A percentile compares a stretch with the other conserved stretches of the same genome.
Evolutionary conservation across 371 early-diverging fungal species (phyloP).

Genomic region (Mortierella sp.): DNA sequence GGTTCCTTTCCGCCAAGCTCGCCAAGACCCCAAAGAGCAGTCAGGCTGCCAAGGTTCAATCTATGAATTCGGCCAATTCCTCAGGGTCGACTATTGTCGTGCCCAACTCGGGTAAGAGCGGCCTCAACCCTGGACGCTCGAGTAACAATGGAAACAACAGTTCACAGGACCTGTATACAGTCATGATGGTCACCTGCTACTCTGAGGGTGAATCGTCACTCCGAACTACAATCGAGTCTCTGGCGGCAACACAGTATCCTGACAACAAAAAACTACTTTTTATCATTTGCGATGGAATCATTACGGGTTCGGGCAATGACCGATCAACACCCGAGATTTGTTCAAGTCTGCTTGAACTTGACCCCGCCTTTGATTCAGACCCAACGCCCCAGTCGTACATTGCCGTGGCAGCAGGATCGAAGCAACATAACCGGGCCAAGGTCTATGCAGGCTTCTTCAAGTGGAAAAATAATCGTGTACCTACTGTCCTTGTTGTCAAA

Average conservation of each 20-base stretch:
- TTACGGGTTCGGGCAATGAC: constrained; percentile 81
- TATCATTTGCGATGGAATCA: constrained; percentile 87
- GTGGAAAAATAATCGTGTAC: constrained; percentile 65
- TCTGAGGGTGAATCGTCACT: constrained; percentile 89
- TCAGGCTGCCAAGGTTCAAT: constrained; percentile 14
- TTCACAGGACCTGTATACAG: constrained; percentile 65
- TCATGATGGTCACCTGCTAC: constrained; percentile 85
- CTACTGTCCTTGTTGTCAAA: constrained; percentile 81
- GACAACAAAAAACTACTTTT: constrained; percentile 92
- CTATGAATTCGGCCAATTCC: constrained; percentile 24
- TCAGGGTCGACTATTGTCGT: constrained; percentile 37
- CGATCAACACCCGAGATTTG: constrained; percentile 81
- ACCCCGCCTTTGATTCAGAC: constrained; percentile 63
- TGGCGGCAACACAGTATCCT: constrained; percentile 85
- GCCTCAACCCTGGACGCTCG: background rate
- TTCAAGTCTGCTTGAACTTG: constrained; percentile 64
- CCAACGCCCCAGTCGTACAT: constrained; percentile 78
- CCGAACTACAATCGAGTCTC: constrained; percentile 87
- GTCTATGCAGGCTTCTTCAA: constrained; percentile 88
- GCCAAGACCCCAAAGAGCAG: constrained; percentile 56
- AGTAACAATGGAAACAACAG: constrained; percentile 32
- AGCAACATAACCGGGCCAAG: constrained; percentile 86
- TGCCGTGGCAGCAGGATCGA: constrained; percentile 84
- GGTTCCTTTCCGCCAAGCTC: constrained; percentile 81
- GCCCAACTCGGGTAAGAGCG: constrained; percentile 9